A percentile compares a stretch with the other conserved stretches of the same genome.
phyloP scores from a whole-genome alignment of 2,329 filamentous ascomycete genomes.

The Diaporthe ilicicola region DNA sequence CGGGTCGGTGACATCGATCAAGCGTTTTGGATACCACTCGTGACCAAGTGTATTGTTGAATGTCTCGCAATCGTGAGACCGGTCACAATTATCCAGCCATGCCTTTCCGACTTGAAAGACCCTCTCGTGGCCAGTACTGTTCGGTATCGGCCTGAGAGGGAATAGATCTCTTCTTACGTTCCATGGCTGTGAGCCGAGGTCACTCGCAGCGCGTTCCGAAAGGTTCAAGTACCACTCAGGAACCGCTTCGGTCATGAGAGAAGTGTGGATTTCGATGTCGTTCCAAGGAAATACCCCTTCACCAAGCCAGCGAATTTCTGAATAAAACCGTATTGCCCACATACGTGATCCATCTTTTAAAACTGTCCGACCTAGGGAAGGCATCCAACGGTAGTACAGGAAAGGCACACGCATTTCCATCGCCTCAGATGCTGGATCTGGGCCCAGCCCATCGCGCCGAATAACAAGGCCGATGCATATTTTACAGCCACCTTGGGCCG shows the following conservation, averaged over 20 bases:
- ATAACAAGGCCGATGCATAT: background rate
- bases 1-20: background rate
- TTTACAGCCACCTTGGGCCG: background rate
- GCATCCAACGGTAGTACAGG: background rate
- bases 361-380: background rate
- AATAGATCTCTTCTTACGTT: background rate
- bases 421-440: background rate
- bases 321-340: background rate
- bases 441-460: background rate
- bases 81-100: background rate
- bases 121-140: background rate
- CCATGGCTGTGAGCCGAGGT: constrained; percentile 3
- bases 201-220: background rate
- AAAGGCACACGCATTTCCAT: background rate
- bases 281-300: background rate
- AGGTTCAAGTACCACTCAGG: background rate
- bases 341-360: background rate
- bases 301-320: background rate
- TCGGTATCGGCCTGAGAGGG: background rate
- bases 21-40: background rate
- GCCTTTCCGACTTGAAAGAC: background rate
- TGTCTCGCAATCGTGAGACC: background rate
- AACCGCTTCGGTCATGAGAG: background rate
- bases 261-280: background rate
- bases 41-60: background rate